Base-by-base conservation (phyloP, 2,329 filamentous ascomycete genomes). In the Trichoderma afroharzianum region DNA sequence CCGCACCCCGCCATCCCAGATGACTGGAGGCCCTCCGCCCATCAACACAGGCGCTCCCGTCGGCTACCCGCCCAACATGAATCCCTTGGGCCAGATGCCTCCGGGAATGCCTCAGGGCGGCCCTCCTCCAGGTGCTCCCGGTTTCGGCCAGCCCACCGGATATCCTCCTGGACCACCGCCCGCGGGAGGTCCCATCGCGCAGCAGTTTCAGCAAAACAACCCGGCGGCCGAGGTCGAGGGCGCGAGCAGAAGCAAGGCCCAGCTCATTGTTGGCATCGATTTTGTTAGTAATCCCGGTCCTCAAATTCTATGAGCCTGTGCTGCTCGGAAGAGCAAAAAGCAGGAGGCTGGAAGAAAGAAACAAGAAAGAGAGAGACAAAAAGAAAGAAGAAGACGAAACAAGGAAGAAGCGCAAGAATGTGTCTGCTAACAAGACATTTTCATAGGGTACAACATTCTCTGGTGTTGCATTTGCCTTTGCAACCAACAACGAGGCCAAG, bases 201-300 rank as follows among this genome's bases (percentile, higher is more conserved):
- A 82, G 74, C 83, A 84, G 74, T 77, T 81, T 80, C 80, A 81
- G 77, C 77, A 83, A 73, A 81, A 82, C 76, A 83, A 83, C 77
- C 84, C 85, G 18, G 87, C 88, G 58, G 87, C 87, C 71, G 95
- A 98, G 82, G 93, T 97, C 43, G 94, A 97, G 77, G 95, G 93
- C 72, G 93, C 91, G 77, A 94, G 92, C 78, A 90, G 93, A 80
- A 97, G 92, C 85, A 98, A 98, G 86, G 93, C 96, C 68, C 96
- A 98, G 85, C 87, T 99, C 78, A 99, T 99, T 81, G 96, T 99
- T 70, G 96, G 96, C 76, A 98, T 99, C 80, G 96, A 99, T 83
- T 99, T 99, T 87, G 96, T 97, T 85, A 85, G 91, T 78, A 55
- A 2, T 7, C 53, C 36, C 55, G 21, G 53, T 32, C 66, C 47